Percentiles rank a stretch among this genome's conserved stretches.
These are phyloP conservation scores for Penicillium concentricum DNA, from an alignment of 2,329 filamentous ascomycete species.

Conservation along the genomic window DNA sequence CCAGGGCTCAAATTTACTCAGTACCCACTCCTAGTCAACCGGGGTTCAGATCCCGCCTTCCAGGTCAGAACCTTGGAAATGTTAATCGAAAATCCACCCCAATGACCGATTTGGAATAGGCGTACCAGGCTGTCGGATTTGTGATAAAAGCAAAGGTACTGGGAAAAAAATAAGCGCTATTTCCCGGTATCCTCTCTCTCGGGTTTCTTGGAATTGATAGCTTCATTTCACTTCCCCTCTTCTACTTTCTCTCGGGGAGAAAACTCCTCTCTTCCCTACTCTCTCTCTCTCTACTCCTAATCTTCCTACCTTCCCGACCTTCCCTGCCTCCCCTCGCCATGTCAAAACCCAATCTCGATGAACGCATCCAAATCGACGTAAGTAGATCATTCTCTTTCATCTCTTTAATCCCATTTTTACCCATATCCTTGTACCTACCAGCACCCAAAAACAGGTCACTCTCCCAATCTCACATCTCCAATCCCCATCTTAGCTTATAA, in stretches of 20 bases:
- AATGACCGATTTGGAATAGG: constrained; percentile 4
- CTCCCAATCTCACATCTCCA: not conserved
- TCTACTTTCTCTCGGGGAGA: not conserved
- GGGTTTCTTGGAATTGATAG: constrained; percentile 6
- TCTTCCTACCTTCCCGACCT: too few species aligned
- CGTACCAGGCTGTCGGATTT: constrained; percentile 4
- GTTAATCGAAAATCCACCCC: not conserved
- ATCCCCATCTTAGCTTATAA: not conserved
- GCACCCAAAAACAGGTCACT: not conserved
- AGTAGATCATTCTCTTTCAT: constrained; percentile 8
- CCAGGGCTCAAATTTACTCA: too few species aligned
- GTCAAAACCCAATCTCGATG: constrained; percentile 30
- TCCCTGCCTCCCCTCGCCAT: constrained; percentile 10
- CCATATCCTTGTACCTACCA: not conserved
- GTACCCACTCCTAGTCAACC: not conserved
- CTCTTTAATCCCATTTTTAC: not conserved
- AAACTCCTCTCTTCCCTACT: too few species aligned
- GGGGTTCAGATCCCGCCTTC: not conserved
- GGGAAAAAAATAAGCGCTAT: not conserved
- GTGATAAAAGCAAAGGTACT: constrained; percentile 2
- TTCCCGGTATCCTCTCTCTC: constrained; percentile 17
- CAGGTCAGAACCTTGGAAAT: not conserved
- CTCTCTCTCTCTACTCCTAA: too few species aligned
- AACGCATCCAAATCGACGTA: constrained; percentile 38
- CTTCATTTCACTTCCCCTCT: constrained; percentile 1